Base-by-base conservation (phyloP, 108 stramenopile genomes). In the Schizochytrium sp. region DNA sequence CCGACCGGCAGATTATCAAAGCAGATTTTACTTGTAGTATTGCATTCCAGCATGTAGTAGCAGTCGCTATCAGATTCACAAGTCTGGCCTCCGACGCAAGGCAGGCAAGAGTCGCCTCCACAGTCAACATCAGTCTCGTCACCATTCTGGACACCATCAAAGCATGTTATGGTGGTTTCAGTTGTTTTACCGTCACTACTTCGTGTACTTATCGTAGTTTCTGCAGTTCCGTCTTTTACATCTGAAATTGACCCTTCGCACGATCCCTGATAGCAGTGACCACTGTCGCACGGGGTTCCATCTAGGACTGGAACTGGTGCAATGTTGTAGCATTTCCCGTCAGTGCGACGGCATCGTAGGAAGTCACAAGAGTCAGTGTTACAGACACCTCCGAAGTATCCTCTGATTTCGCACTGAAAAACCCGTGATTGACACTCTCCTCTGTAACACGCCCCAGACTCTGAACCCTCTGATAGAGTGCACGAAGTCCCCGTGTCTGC, bases 121-220 rank as follows among this genome's bases (percentile, higher is more conserved):
- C 76, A 83, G 47, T 83, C 76, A 42, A 83, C 53, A 53, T 83
- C 76, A 8, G 76, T 83, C 53, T 83, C 76, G 76, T 83, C 53
- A 5, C 50, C 76, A 40, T 83, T 55, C 53, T 83, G 19, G 17
- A 83, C 50, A 8, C 53, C 53, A 28, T 83, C 53, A n/a, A 5
- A 40, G 47, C 76, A 83, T 60, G 59, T n/a, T 17, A 60, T n/a
- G n/a, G n/a, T 17, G n/a, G 17, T n/a, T n/a, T 60, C 59, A 60
- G 59, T 19, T 60, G 59, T 19, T 60, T 17, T 17, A 19, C 17
- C 19, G 19, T 60, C 59, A 60, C 19, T 28, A 28, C 28, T 28
- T 28, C 28, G 28, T 28, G 28, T 28, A 28, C 28, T 28, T 28
- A 28, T 28, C 28, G 28, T 28, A 7, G 42, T 44, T 8, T 7